Conservation (phyloP, 2,329 filamentous ascomycete species). For the Laburnicola sp. region DNA sequence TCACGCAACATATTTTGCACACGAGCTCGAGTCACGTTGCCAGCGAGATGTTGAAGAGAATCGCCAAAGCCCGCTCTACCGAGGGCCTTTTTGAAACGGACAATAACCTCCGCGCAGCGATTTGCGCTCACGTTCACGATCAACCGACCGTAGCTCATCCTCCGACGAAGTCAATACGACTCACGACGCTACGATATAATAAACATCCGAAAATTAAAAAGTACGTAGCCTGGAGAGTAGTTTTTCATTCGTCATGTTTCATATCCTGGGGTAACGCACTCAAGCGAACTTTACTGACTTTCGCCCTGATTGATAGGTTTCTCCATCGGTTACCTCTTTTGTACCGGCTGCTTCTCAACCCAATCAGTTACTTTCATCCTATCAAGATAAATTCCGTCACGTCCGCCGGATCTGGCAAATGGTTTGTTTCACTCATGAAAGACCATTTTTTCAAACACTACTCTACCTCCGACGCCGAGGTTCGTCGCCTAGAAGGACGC, state of each 20-base stretch:
- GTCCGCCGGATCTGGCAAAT: constrained; percentile 55
- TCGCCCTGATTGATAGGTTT: constrained; percentile 28
- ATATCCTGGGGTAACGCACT: no score
- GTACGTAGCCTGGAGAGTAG: neutral
- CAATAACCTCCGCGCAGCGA: constrained; percentile 54
- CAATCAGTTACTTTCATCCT: constrained; percentile 58
- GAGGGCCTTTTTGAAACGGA: constrained; percentile 41
- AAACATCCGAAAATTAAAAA: constrained; percentile 46
- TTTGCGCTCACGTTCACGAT: constrained; percentile 54
- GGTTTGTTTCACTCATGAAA: constrained; percentile 53
- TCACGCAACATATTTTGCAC: constrained; percentile 41
- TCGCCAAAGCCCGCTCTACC: constrained; percentile 32
- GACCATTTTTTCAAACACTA: constrained; percentile 57
- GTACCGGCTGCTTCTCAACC: constrained; percentile 52
- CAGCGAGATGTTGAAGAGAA: constrained; percentile 25
- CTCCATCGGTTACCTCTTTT: constrained; percentile 56
- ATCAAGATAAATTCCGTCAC: constrained; percentile 56
- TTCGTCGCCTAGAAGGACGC: constrained; percentile 51
- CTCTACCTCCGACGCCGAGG: constrained; percentile 48
- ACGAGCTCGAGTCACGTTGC: constrained; percentile 37
- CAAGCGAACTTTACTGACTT: no score
- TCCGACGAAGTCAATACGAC: constrained; percentile 52
- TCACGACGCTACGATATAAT: constrained; percentile 54
- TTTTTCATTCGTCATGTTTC: no score
- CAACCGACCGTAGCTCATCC: constrained; percentile 56